These are phyloP conservation scores for Cryoendolithus antarcticus DNA, from an alignment of 2,329 filamentous ascomycete species.

Conservation along the genomic window DNA sequence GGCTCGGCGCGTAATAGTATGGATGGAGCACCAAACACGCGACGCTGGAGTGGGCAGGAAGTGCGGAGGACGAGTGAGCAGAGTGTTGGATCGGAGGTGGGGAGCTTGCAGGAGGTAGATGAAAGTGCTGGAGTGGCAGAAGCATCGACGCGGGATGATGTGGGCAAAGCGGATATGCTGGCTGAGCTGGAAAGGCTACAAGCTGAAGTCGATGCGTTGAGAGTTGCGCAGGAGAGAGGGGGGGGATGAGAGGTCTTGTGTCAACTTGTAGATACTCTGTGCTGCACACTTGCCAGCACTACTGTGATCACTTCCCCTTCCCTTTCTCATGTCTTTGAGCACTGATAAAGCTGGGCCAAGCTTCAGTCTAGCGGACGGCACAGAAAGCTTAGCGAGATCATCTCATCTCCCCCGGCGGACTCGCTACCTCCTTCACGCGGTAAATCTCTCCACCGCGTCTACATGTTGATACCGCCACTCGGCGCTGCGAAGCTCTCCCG, in stretches of 20 bases:
- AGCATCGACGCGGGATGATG: not conserved
- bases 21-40: conserved; percentile 12
- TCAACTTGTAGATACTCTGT: too few relatives aligned
- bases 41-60: conserved; percentile 13
- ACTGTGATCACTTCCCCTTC: too few relatives aligned
- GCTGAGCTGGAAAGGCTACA: conserved; percentile 21
- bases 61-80: conserved; percentile 4
- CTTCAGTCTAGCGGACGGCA: too few relatives aligned
- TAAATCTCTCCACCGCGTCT: too few relatives aligned
- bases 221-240: conserved; percentile 4
- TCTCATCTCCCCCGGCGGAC: too few relatives aligned
- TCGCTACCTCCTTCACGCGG: too few relatives aligned
- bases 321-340: too few relatives aligned
- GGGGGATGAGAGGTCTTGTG: conserved; percentile 2
- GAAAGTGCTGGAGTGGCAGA: not conserved
- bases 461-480: too few relatives aligned
- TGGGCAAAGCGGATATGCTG: conserved; percentile 12
- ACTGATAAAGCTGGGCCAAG: too few relatives aligned
- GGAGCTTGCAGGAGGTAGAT: conserved; percentile 13
- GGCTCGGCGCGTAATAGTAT: conserved; percentile 14
- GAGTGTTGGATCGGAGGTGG: conserved; percentile 6
- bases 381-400: too few relatives aligned
- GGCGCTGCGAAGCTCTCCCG: too few relatives aligned
- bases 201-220: conserved; percentile 20
- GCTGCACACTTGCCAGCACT: too few relatives aligned